Evolutionary conservation across 148 eudicot genomes (phyloP), one percentile per base, ranked within the genome.

Genomic region (Drosera capensis): DNA sequence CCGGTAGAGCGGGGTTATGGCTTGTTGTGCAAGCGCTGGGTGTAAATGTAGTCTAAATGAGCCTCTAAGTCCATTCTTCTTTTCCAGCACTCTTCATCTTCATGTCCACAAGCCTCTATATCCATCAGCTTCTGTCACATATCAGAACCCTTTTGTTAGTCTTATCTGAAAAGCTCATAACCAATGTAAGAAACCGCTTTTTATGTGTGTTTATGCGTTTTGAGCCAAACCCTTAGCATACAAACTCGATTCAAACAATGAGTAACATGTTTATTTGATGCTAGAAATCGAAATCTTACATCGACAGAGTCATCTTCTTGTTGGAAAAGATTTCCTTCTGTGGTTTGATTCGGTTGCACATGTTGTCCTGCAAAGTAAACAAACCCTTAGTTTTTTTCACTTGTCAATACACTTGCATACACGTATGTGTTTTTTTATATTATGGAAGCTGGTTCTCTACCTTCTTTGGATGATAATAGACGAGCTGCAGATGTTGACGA

Each of bases 41-140:
- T 73, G 63, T 73, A 73, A 46, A 73, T 73, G 57, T 71, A 71
- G 38, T 73, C 79, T 50, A 68, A 65, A 54, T 73, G 71, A 54
- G 56, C 79, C 55, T 73, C 79, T 58, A 63, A 46, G 40, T 31
- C 29, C 41, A 73, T 31, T 48, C 74, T 66, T 59, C 79, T 66
- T 51, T 58, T 66, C 28, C 39, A 3, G 36, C 74, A 73, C 15
- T 73, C 74, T 38, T 69, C 74, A 48, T 69, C 74, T 40, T 55
- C 66, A 35, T 57, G 29, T 3, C 34, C 55, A 49, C 74, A 73
- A 23, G 29, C 43, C 46, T 65, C 75, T 38, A 59, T 12, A 17
- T 74, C 79, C 74, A 69, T 62, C 28, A 69, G 35, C 51, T 61
- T 23, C 74, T 62, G 49, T 46, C 39, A 20, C 15, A 45, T 35